Evolutionary conservation across 176 grass and related monocot species (phyloP).

Genomic region (Triticum dicoccoides): DNA sequence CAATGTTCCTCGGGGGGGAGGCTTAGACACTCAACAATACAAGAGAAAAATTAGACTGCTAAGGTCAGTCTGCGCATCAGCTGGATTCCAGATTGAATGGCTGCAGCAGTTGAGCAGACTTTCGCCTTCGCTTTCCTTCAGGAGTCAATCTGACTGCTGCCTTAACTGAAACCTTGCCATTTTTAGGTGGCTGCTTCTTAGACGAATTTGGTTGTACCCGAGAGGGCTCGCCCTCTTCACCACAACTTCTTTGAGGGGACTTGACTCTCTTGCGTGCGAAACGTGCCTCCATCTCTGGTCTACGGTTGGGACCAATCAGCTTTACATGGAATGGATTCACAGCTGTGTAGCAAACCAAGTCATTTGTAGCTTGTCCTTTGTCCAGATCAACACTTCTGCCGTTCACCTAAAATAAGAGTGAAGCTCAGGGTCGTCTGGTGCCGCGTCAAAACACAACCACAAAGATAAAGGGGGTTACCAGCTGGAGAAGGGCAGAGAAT

Average conservation of each 20-base stretch:
- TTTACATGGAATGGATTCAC: conserved; percentile 66
- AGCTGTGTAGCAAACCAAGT: conserved; percentile 77
- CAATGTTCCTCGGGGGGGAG: neutral
- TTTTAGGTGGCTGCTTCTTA: conserved; percentile 43
- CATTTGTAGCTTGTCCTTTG: conserved; percentile 42
- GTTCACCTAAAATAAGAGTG: conserved; percentile 60
- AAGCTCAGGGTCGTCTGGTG: neutral
- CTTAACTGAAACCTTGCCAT: conserved; percentile 56
- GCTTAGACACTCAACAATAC: neutral
- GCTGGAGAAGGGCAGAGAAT: conserved; percentile 98
- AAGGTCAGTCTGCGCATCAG: conserved; percentile 3
- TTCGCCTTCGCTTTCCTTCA: conserved; percentile 77
- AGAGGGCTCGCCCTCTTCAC: neutral
- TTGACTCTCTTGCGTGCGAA: conserved; percentile 68
- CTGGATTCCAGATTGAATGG: conserved; percentile 42
- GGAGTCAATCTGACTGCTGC: conserved; percentile 54
- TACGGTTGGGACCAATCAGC: conserved; percentile 40
- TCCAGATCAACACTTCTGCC: conserved; percentile 75
- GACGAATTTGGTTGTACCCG: conserved; percentile 13
- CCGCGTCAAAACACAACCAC: neutral
- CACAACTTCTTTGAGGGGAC: conserved; percentile 48
- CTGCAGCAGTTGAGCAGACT: conserved; percentile 38
- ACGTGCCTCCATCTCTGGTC: conserved; percentile 31
- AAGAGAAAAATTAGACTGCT: neutral
- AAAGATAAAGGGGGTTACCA: conserved; percentile 48